Evolutionary conservation across 768 basidiomycete species (phyloP).

Genomic region (Podaxis mareebaensis): DNA sequence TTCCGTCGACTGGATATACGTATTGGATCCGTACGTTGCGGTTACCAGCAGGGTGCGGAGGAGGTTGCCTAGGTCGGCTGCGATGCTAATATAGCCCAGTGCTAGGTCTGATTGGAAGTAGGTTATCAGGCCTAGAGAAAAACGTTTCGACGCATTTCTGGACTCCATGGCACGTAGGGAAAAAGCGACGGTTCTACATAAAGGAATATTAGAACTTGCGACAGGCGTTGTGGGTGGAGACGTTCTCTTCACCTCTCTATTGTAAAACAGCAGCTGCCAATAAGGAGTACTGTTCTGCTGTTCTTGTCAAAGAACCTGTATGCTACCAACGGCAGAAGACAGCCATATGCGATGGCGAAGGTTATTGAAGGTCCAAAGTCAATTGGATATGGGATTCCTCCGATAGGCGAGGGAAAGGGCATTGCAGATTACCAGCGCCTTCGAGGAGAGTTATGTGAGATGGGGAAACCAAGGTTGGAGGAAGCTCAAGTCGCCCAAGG

Average conservation of each 20-base stretch:
- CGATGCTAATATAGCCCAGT: constrained; percentile 17
- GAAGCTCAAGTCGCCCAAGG: background rate
- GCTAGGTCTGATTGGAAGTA: constrained; percentile 17
- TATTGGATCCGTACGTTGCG: constrained; percentile 17
- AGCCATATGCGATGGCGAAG: constrained; percentile 33
- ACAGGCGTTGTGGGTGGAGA: background rate
- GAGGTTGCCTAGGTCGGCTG: constrained; percentile 12
- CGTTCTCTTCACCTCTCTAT: constrained; percentile 32
- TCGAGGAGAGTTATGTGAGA: background rate
- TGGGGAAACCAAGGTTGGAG: background rate
- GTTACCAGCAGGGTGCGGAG: constrained; percentile 15
- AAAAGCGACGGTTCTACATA: constrained; percentile 23
- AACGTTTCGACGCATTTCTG: constrained; percentile 9
- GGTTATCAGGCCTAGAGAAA: constrained; percentile 15
- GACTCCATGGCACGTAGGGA: constrained; percentile 23
- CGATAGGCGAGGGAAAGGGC: constrained; percentile 36
- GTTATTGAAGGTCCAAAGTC: constrained; percentile 40
- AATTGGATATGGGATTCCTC: constrained; percentile 30
- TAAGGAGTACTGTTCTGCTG: constrained; percentile 32
- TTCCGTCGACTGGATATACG: constrained; percentile 16
- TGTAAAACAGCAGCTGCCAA: constrained; percentile 29
- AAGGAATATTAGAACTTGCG: background rate
- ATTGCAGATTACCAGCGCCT: background rate
- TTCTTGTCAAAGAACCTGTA: constrained; percentile 28
- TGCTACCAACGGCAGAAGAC: constrained; percentile 30